These are phyloP conservation scores for Cladosporium colombiae DNA, from an alignment of 2,329 filamentous ascomycete species.

Conservation along the genomic window DNA sequence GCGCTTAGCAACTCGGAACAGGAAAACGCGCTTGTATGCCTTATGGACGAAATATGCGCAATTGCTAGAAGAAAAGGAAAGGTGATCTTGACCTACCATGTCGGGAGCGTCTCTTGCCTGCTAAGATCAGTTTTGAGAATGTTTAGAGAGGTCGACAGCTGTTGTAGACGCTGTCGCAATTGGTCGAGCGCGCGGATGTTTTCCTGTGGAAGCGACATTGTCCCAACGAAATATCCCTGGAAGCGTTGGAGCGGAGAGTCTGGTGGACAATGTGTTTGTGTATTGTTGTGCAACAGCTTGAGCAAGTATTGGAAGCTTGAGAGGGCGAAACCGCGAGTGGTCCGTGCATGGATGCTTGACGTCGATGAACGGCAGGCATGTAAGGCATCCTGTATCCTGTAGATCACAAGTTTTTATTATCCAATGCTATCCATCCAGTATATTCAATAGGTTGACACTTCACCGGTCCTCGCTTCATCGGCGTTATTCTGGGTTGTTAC, in stretches of 20 bases:
- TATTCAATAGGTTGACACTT: no score
- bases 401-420: neutral
- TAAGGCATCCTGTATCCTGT: neutral
- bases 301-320: neutral
- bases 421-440: neutral
- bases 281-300: neutral
- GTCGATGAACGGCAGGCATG: neutral
- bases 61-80: neutral
- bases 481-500: no score
- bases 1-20: conserved; percentile 7
- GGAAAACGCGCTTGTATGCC: neutral
- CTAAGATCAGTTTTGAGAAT: conserved; percentile 32
- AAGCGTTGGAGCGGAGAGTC: neutral
- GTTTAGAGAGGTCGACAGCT: conserved; percentile 32
- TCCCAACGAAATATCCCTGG: neutral
- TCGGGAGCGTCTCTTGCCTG: conserved; percentile 34
- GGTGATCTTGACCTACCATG: conserved; percentile 34
- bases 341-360: neutral
- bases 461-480: no score
- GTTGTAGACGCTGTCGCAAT: conserved; percentile 36
- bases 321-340: neutral
- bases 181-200: conserved; percentile 35
- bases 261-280: neutral
- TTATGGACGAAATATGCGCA: neutral
- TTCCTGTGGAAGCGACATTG: conserved; percentile 27